phyloP scores from a whole-genome alignment of 2,329 filamentous ascomycete genomes.

The Phaeophleospora eucalypticola region DNA sequence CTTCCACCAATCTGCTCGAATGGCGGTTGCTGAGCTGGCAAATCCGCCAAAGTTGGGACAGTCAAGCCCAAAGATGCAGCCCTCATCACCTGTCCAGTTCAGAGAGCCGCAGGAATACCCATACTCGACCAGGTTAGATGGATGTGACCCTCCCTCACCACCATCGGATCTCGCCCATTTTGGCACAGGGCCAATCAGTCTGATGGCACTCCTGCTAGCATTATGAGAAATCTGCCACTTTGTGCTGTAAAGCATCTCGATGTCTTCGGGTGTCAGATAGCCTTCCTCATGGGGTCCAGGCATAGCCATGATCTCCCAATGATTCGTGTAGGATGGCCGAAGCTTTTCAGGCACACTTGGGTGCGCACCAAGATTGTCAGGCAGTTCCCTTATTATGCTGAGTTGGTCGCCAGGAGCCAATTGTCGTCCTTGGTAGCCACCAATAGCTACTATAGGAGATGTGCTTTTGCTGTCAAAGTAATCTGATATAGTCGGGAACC shows the following conservation, averaged over 20 bases:
- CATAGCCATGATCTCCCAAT: slow-evolving; percentile 54
- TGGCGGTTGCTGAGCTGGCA: slow-evolving; percentile 52
- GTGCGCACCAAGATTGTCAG: slow-evolving; percentile 30
- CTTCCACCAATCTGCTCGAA: slow-evolving; percentile 58
- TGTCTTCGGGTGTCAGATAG: slow-evolving; percentile 49
- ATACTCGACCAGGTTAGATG: slow-evolving; percentile 50
- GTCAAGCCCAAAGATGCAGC: slow-evolving; percentile 58
- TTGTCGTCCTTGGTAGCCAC: slow-evolving; percentile 57
- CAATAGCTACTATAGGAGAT: slow-evolving; percentile 54
- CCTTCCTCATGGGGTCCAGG: slow-evolving; percentile 55
- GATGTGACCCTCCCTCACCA: slow-evolving; percentile 61
- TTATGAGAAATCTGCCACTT: slow-evolving; percentile 61
- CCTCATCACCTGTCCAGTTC: slow-evolving; percentile 60
- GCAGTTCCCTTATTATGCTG: slow-evolving; percentile 40
- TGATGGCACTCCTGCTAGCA: slow-evolving; percentile 56
- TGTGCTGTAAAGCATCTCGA: slow-evolving; percentile 55
- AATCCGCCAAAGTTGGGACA: slow-evolving; percentile 60
- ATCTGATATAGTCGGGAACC: slow-evolving; percentile 50
- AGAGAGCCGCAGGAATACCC: slow-evolving; percentile 56
- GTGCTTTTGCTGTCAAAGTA: slow-evolving; percentile 60
- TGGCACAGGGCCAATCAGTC: slow-evolving; percentile 56
- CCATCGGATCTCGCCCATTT: slow-evolving; percentile 58
- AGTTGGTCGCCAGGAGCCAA: slow-evolving; percentile 54
- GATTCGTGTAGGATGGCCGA: slow-evolving; percentile 46
- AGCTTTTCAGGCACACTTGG: slow-evolving; percentile 43